Percentiles rank a stretch among this genome's conserved stretches.
Conservation (phyloP, 192 early-diverging fungal species). For the Dimargaris xerosporica region DNA sequence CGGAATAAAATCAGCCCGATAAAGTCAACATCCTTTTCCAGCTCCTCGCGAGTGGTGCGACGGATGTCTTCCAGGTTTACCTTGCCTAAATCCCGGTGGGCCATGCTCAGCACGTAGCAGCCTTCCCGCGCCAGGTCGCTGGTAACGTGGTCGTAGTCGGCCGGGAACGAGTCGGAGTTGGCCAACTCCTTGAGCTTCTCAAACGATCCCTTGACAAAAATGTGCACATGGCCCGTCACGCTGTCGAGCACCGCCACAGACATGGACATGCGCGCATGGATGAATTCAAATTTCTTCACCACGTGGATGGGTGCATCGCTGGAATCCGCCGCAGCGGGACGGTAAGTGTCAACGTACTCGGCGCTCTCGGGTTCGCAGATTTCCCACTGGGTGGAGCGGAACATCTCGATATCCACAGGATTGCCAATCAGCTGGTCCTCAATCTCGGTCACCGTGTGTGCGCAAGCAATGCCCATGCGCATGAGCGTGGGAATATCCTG, state of each 20-base stretch:
- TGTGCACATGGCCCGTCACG: constrained; percentile 13
- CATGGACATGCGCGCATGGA: constrained; percentile 33
- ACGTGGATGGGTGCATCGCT: constrained; percentile 15
- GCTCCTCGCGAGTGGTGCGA: constrained; percentile 31
- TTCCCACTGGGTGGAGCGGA: constrained; percentile 21
- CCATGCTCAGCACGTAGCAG: constrained; percentile 60
- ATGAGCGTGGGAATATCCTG: background rate
- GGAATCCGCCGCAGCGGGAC: constrained; percentile 14
- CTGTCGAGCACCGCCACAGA: constrained; percentile 23
- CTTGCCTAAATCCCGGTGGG: constrained; percentile 32
- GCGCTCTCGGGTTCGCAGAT: constrained; percentile 13
- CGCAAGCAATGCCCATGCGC: constrained; percentile 14
- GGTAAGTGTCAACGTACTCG: constrained; percentile 24
- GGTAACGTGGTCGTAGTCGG: constrained; percentile 35
- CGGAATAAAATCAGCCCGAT: constrained; percentile 58
- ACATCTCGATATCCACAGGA: constrained; percentile 38
- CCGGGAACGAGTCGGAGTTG: constrained; percentile 33
- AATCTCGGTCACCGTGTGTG: constrained; percentile 27
- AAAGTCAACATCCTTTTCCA: constrained; percentile 40
- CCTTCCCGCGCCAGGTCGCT: constrained; percentile 43
- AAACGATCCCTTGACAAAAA: constrained; percentile 36
- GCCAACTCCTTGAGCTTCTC: constrained; percentile 49
- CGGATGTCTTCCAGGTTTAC: constrained; percentile 25
- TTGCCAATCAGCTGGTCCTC: constrained; percentile 27
- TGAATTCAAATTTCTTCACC: constrained; percentile 36